Percentiles rank a stretch among this genome's conserved stretches.
These are phyloP conservation scores for Xerocomellus intermedius DNA, from an alignment of 768 basidiomycete genomes.

Conservation along the genomic window DNA sequence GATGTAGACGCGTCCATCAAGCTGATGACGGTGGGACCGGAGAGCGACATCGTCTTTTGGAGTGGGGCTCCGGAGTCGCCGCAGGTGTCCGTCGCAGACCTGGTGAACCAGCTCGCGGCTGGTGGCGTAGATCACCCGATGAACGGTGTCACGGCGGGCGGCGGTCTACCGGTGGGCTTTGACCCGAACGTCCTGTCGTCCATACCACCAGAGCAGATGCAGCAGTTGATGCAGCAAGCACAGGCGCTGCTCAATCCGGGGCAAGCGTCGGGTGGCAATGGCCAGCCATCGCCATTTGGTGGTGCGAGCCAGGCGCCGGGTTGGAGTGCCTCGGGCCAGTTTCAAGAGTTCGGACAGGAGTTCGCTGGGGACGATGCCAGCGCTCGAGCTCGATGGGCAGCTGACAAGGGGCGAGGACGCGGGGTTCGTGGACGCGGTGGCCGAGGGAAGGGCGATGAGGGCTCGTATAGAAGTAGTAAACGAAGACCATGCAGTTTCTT, in stretches of 20 bases:
- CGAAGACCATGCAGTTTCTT: constrained; percentile 90
- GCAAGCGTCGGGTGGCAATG: constrained; percentile 28
- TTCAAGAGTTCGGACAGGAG: constrained; percentile 48
- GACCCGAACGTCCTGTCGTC: constrained; percentile 43
- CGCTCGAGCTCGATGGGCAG: constrained; percentile 45
- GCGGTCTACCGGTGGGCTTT: constrained; percentile 37
- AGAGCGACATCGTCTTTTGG: constrained; percentile 69
- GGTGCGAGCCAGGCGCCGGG: constrained; percentile 35
- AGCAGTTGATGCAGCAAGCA: constrained; percentile 53
- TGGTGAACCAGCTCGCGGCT: constrained; percentile 61
- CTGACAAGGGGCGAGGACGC: constrained; percentile 50
- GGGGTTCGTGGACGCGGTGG: constrained; percentile 60
- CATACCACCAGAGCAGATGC: constrained; percentile 58
- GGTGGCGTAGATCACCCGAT: constrained; percentile 42
- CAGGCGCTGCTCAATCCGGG: constrained; percentile 33
- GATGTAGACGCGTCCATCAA: constrained; percentile 62
- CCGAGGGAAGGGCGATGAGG: constrained; percentile 52
- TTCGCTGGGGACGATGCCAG: constrained; percentile 43
- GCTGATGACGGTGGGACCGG: constrained; percentile 67
- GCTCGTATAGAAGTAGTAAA: constrained; percentile 76
- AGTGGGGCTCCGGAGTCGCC: constrained; percentile 33
- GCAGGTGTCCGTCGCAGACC: constrained; percentile 59
- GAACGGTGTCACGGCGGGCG: constrained; percentile 32
- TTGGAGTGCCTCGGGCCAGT: constrained; percentile 42
- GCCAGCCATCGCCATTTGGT: constrained; percentile 36